Percentiles rank a stretch among this genome's conserved stretches.
phyloP scores from a whole-genome alignment of 306 rosid genomes.

The Fragaria vesca region DNA sequence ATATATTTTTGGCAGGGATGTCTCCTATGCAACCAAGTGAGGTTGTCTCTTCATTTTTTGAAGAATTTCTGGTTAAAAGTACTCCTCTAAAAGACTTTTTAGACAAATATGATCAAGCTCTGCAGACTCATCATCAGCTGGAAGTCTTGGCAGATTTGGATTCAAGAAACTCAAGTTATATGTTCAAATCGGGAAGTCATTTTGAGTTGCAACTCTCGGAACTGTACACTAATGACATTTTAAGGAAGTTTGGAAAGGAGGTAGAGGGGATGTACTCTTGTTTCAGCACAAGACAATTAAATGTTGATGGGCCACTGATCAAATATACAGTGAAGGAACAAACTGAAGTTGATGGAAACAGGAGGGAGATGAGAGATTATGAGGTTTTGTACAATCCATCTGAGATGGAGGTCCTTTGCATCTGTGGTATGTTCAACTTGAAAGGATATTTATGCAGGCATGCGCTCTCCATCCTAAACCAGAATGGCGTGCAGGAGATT shows the following conservation, averaged over 20 bases:
- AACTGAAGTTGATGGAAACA: conserved; percentile 45
- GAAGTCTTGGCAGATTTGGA: conserved; percentile 65
- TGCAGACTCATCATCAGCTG: conserved; percentile 45
- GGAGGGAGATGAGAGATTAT: conserved; percentile 45
- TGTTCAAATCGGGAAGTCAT: conserved; percentile 45
- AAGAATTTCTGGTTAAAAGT: conserved; percentile 38
- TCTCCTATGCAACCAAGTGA: conserved; percentile 46
- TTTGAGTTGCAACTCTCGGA: conserved; percentile 63
- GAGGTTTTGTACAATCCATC: conserved; percentile 62
- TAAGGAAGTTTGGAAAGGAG: conserved; percentile 52
- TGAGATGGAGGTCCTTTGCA: conserved; percentile 60
- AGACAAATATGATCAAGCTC: conserved; percentile 50
- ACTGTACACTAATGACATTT: conserved; percentile 50
- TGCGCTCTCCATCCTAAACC: conserved; percentile 53
- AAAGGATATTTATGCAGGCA: conserved; percentile 76
- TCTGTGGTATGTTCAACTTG: conserved; percentile 63
- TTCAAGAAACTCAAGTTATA: conserved; percentile 43
- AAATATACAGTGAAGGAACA: conserved; percentile 56
- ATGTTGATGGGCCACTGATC: conserved; percentile 48
- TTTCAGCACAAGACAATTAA: conserved; percentile 47
- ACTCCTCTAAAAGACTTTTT: conserved; percentile 53
- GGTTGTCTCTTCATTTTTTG: conserved; percentile 39
- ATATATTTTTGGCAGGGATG: conserved; percentile 59
- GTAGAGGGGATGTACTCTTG: conserved; percentile 62
- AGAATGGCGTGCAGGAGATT: conserved; percentile 61